Percentiles rank a stretch among this genome's conserved stretches.
Conservation (phyloP, 495 filamentous ascomycete genomes). For the Paragyromitra xinjiangensis region DNA sequence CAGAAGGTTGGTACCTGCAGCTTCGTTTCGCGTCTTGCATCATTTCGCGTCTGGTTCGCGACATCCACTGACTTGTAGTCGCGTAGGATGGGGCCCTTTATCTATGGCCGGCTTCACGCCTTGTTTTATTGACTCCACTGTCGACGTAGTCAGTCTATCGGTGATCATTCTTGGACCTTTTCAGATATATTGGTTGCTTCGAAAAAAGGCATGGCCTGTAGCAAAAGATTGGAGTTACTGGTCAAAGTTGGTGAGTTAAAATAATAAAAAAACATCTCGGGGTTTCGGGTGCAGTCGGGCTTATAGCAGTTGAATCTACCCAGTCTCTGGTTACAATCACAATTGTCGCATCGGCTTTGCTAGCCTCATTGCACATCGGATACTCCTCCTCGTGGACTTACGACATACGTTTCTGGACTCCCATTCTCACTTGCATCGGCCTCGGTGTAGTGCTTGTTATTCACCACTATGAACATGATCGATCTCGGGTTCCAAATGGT, state of each 20-base stretch:
- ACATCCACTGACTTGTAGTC: slow-evolving; percentile 25
- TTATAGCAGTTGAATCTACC: slow-evolving; percentile 43
- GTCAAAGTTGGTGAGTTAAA: slow-evolving; percentile 76
- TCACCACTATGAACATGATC: slow-evolving; percentile 91
- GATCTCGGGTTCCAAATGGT: slow-evolving; percentile 87
- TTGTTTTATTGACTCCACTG: slow-evolving; percentile 90
- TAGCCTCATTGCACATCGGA: slow-evolving; percentile 77
- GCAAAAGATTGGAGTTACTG: slow-evolving; percentile 96
- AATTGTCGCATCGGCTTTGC: slow-evolving; percentile 73
- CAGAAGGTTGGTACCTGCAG: slow-evolving; percentile 50
- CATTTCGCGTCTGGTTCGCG: slow-evolving; percentile 32
- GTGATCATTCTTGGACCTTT: slow-evolving; percentile 78
- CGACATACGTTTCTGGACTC: slow-evolving; percentile 93
- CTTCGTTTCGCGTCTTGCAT: slow-evolving; percentile 12
- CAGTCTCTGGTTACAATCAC: slow-evolving; percentile 75
- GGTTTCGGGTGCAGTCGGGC: slow-evolving; percentile 17
- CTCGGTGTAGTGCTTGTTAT: slow-evolving; percentile 81
- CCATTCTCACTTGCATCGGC: slow-evolving; percentile 77
- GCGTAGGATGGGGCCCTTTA: slow-evolving; percentile 86
- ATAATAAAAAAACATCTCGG: neutral
- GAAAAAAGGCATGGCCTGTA: slow-evolving; percentile 68
- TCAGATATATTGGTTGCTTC: slow-evolving; percentile 75
- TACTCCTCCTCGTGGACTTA: slow-evolving; percentile 74
- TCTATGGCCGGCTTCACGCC: slow-evolving; percentile 90
- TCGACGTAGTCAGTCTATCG: slow-evolving; percentile 77